A percentile compares a stretch with the other conserved stretches of the same genome.
phyloP scores from a whole-genome alignment of 805 yeast genomes.

The Sungouiella thailandica region DNA sequence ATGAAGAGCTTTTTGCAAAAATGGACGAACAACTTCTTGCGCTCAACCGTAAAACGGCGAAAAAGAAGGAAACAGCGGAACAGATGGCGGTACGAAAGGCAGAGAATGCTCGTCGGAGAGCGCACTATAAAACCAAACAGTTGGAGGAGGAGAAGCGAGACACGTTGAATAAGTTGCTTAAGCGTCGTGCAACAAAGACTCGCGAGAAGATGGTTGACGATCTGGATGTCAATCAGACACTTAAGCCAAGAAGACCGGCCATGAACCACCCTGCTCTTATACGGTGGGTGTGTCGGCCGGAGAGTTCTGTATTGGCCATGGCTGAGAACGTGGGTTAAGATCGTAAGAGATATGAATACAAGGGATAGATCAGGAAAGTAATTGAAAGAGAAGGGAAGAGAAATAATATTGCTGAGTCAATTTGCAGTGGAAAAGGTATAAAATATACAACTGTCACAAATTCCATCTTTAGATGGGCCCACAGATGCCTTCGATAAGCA shows the following conservation, averaged over 20 bases:
- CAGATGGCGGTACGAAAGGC: constrained; percentile 77
- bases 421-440: too few relatives aligned
- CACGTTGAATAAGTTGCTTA: constrained; percentile 78
- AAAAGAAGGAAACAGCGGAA: constrained; percentile 68
- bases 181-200: constrained; percentile 75
- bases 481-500: too few relatives aligned
- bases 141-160: constrained; percentile 91
- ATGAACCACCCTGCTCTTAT: constrained; percentile 41
- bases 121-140: constrained; percentile 74
- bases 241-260: constrained; percentile 40
- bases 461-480: too few relatives aligned
- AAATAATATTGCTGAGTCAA: background rate
- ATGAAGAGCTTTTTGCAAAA: constrained; percentile 22
- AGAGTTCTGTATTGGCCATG: constrained; percentile 8
- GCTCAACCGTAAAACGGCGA: constrained; percentile 32
- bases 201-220: constrained; percentile 37
- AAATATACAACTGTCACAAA: too few relatives aligned
- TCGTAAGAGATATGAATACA: constrained; percentile 7
- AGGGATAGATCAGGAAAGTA: too few relatives aligned
- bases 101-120: constrained; percentile 84
- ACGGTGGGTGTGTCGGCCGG: constrained; percentile 32
- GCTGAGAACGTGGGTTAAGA: constrained; percentile 1
- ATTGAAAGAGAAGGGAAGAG: too few relatives aligned
- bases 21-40: constrained; percentile 21
- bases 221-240: constrained; percentile 13